These are phyloP conservation scores for Alternaria triticimaculans DNA, from an alignment of 2,329 filamentous ascomycete genomes.

Conservation along the genomic window DNA sequence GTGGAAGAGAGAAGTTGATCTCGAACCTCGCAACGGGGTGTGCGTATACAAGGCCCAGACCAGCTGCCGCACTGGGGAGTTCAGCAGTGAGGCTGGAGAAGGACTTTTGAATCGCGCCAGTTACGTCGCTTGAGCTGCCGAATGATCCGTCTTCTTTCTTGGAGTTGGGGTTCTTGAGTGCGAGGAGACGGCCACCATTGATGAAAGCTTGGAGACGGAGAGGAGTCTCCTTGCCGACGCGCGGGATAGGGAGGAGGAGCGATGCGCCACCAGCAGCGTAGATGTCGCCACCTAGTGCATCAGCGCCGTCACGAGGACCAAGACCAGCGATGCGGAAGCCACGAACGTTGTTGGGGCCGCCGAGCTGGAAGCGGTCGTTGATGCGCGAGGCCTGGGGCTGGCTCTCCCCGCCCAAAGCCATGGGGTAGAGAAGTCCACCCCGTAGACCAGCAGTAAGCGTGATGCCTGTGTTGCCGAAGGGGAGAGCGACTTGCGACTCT, in stretches of 20 bases:
- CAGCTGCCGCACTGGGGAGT: constrained; percentile 83
- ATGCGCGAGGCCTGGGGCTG: constrained; percentile 74
- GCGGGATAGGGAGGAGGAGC: constrained; percentile 83
- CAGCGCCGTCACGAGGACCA: constrained; percentile 83
- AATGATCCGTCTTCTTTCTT: constrained; percentile 53
- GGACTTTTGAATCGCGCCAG: constrained; percentile 65
- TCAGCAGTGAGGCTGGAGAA: constrained; percentile 75
- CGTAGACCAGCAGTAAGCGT: constrained; percentile 84
- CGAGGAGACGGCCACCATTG: constrained; percentile 85
- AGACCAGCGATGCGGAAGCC: constrained; percentile 91
- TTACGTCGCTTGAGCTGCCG: constrained; percentile 57
- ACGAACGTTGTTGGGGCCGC: constrained; percentile 91
- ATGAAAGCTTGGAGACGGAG: constrained; percentile 88
- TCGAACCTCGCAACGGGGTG: constrained; percentile 94
- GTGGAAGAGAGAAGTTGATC: constrained; percentile 89
- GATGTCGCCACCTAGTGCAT: constrained; percentile 89
- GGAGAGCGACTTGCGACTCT: constrained; percentile 77
- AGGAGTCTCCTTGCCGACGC: constrained; percentile 80
- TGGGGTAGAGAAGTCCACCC: constrained; percentile 81
- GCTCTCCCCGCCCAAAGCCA: constrained; percentile 66
- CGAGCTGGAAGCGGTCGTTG: constrained; percentile 94
- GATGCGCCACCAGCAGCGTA: constrained; percentile 90
- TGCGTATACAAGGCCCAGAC: constrained; percentile 90
- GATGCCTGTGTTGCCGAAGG: constrained; percentile 77
- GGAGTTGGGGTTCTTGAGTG: constrained; percentile 65